These are phyloP conservation scores for Avena insularis DNA, from an alignment of 176 grass and related monocot species.

Conservation along the genomic window DNA sequence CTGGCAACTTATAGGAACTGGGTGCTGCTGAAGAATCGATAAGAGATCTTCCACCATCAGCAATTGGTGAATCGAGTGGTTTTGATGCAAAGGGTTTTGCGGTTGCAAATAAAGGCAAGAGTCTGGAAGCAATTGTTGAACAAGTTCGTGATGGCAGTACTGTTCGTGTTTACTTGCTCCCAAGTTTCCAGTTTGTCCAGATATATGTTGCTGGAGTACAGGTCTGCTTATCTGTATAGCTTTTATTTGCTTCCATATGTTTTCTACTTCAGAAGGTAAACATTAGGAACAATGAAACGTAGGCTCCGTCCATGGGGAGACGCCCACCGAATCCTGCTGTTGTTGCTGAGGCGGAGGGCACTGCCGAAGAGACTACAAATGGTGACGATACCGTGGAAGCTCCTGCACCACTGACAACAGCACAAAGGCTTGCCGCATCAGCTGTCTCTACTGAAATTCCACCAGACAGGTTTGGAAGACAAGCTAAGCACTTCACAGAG, in stretches of 20 bases:
- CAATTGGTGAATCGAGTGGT: conserved; percentile 86
- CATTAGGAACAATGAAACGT: conserved; percentile 36
- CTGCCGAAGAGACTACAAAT: conserved; percentile 57
- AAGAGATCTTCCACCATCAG: conserved; percentile 94
- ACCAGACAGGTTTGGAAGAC: conserved; percentile 86
- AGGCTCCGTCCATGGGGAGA: conserved; percentile 96
- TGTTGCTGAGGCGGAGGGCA: conserved; percentile 51
- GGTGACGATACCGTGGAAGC: conserved; percentile 64
- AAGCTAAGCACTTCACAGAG: conserved; percentile 97
- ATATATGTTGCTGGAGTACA: conserved; percentile 96
- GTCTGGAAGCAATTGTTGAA: conserved; percentile 89
- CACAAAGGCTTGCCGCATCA: conserved; percentile 85
- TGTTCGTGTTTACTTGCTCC: conserved; percentile 88
- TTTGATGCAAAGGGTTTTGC: conserved; percentile 91
- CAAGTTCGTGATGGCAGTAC: conserved; percentile 95
- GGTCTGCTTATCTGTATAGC: conserved; percentile 45
- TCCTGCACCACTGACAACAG: conserved; percentile 70
- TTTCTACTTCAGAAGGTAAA: conserved; percentile 3
- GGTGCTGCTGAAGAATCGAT: conserved; percentile 80
- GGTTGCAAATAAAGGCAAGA: conserved; percentile 85
- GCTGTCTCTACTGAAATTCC: conserved; percentile 64
- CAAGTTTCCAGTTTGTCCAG: conserved; percentile 93
- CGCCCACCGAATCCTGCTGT: conserved; percentile 53
- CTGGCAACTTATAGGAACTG: conserved; percentile 61
- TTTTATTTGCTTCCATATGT: conserved; percentile 30